Conservation (phyloP, 1,284 basidiomycete species). For the Neolentinus lepideus region DNA sequence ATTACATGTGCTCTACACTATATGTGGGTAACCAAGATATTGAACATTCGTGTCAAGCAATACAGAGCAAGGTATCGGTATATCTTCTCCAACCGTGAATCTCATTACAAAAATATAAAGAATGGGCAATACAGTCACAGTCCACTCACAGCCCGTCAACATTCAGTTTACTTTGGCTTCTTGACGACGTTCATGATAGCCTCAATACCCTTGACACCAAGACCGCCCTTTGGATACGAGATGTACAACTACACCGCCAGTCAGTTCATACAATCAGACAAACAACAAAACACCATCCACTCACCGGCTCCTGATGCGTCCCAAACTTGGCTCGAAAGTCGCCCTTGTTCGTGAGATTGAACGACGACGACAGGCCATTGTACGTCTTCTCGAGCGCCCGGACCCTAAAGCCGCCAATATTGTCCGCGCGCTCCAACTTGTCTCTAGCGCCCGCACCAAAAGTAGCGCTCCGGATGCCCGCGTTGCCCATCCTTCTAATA, state of each 20-base stretch:
- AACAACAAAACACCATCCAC: slow-evolving; percentile 8
- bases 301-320: slow-evolving; percentile 27
- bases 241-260: slow-evolving; percentile 19
- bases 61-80: no score
- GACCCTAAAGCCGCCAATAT: slow-evolving; percentile 28
- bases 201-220: slow-evolving; percentile 28
- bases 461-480: slow-evolving; percentile 35
- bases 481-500: slow-evolving; percentile 34
- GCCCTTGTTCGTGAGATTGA: slow-evolving; percentile 35
- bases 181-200: slow-evolving; percentile 30
- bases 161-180: slow-evolving; percentile 26
- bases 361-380: slow-evolving; percentile 31
- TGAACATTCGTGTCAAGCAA: no score
- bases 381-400: slow-evolving; percentile 41
- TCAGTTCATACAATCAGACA: slow-evolving; percentile 7
- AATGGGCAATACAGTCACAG: no score
- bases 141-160: no score
- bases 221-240: slow-evolving; percentile 15
- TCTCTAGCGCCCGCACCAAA: slow-evolving; percentile 39
- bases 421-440: slow-evolving; percentile 26
- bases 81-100: no score
- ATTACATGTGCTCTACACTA: no score
- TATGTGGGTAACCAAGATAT: no score
- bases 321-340: slow-evolving; percentile 37
- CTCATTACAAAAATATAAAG: no score